Conservation (phyloP, 768 basidiomycete species). For the Tulasnella sp. region DNA sequence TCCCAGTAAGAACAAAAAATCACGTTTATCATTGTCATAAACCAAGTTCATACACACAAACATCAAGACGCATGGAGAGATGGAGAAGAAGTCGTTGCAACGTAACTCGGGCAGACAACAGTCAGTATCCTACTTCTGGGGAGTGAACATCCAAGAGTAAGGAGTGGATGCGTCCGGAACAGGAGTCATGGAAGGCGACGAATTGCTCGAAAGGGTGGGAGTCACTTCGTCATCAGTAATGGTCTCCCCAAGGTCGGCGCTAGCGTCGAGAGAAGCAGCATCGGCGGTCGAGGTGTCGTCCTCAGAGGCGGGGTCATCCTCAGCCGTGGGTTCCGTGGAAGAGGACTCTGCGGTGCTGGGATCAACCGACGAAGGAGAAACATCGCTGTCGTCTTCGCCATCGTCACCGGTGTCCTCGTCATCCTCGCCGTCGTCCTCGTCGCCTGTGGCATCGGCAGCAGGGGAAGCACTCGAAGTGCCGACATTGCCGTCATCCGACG, state of each 20-base stretch:
- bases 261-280: background rate
- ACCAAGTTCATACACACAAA: background rate
- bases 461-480: background rate
- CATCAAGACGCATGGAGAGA: background rate
- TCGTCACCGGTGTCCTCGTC: background rate
- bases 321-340: background rate
- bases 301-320: background rate
- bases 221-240: background rate
- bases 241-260: background rate
- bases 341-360: background rate
- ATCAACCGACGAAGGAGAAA: conserved; percentile 6
- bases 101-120: background rate
- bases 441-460: background rate
- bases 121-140: background rate
- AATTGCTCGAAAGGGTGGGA: background rate
- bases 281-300: background rate
- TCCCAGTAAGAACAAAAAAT: background rate
- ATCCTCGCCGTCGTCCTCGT: background rate
- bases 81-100: background rate
- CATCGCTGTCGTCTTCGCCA: background rate
- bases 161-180: conserved; percentile 8
- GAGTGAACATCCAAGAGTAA: conserved; percentile 19
- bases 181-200: conserved; percentile 17
- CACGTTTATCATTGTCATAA: background rate
- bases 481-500: conserved; percentile 6